These are phyloP conservation scores for Aspergillus pseudoviridinutans DNA, from an alignment of 2,329 filamentous ascomycete genomes.

Conservation along the genomic window DNA sequence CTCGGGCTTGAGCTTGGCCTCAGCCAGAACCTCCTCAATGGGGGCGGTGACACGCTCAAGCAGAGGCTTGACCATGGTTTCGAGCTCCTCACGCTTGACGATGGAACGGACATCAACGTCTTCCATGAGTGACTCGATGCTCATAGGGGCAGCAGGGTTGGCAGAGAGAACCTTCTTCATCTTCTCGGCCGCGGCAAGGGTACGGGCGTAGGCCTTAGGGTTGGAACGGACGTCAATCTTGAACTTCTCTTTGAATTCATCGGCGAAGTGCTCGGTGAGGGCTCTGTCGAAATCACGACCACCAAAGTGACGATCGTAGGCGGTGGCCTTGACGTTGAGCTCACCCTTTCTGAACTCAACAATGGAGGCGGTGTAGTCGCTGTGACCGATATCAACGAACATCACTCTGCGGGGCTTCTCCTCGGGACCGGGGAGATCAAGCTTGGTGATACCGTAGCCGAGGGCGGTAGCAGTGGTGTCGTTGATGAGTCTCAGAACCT, in stretches of 20 bases:
- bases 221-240: conserved; percentile 93
- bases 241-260: conserved; percentile 96
- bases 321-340: conserved; percentile 85
- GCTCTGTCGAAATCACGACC: conserved; percentile 96
- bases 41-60: conserved; percentile 68
- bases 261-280: conserved; percentile 87
- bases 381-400: conserved; percentile 94
- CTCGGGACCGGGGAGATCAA: conserved; percentile 81
- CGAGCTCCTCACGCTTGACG: conserved; percentile 91
- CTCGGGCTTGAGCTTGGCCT: conserved; percentile 83
- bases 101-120: conserved; percentile 86
- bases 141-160: conserved; percentile 86
- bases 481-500: conserved; percentile 91
- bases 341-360: conserved; percentile 98
- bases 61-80: conserved; percentile 82
- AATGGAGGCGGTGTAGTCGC: conserved; percentile 89
- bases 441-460: conserved; percentile 96
- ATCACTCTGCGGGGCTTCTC: conserved; percentile 88
- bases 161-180: conserved; percentile 97
- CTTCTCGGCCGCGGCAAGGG: conserved; percentile 87
- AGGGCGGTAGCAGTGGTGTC: conserved; percentile 95
- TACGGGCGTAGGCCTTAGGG: conserved; percentile 82
- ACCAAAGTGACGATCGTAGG: conserved; percentile 94
- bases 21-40: conserved; percentile 87
- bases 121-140: conserved; percentile 98